Conservation (phyloP, 148 eudicot genomes). For the Heliosperma pusillum region DNA sequence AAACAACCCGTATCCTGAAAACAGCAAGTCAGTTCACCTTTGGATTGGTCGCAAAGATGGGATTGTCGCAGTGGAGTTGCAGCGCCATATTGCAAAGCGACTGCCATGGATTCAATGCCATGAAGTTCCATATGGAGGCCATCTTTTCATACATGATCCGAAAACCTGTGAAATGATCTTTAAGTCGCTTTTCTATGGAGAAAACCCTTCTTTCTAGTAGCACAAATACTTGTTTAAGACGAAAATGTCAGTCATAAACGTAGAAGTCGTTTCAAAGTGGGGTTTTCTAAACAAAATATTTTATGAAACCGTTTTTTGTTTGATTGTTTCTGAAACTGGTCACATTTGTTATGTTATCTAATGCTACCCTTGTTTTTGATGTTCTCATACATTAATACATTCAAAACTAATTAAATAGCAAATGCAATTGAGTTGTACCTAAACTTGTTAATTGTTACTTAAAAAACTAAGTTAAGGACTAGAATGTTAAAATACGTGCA, state of each 20-base stretch:
- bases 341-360: background rate
- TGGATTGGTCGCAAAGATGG: slow-evolving; percentile 37
- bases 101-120: slow-evolving; percentile 37
- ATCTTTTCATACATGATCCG: slow-evolving; percentile 34
- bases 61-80: slow-evolving; percentile 25
- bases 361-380: background rate
- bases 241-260: too few species aligned
- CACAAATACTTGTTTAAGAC: too few species aligned
- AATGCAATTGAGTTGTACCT: too few species aligned
- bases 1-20: slow-evolving; percentile 27
- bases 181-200: slow-evolving; percentile 28
- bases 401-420: too few species aligned
- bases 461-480: too few species aligned
- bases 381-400: too few species aligned
- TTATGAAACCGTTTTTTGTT: too few species aligned
- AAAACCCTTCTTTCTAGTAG: slow-evolving; percentile 15
- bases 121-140: slow-evolving; percentile 38
- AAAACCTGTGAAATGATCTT: slow-evolving; percentile 27
- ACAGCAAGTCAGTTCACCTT: slow-evolving; percentile 27
- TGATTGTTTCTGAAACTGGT: background rate
- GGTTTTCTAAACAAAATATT: too few species aligned
- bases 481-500: too few species aligned
- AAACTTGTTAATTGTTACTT: too few species aligned
- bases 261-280: too few species aligned
- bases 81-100: slow-evolving; percentile 23